Conservation (phyloP, 257 asterid genomes). For the Cynanchum wilfordii region DNA sequence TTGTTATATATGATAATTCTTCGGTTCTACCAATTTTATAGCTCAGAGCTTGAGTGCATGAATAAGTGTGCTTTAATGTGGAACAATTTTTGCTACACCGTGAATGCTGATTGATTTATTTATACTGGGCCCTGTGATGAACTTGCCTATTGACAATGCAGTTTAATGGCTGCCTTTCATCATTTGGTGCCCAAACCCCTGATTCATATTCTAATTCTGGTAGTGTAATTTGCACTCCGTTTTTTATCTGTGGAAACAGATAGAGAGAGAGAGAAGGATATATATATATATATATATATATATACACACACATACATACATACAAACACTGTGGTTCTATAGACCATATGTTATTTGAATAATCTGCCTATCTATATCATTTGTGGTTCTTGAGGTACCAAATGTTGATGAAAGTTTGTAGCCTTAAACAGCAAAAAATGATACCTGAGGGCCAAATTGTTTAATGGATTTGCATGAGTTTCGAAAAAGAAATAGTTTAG, state of each 20-base stretch:
- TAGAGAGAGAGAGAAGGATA: neutral
- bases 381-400: neutral
- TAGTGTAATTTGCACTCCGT: neutral
- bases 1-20: conserved; percentile 1
- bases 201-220: neutral
- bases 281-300: too few relatives aligned
- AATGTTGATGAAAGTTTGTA: neutral
- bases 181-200: conserved; percentile 2
- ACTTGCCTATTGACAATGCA: neutral
- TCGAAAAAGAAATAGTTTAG: too few relatives aligned
- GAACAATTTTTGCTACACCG: too few relatives aligned
- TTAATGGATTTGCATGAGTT: too few relatives aligned
- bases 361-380: neutral
- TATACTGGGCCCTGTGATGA: neutral
- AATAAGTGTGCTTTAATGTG: too few relatives aligned
- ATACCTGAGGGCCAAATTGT: neutral
- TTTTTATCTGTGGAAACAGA: too few relatives aligned
- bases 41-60: neutral
- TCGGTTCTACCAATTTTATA: neutral
- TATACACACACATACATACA: neutral
- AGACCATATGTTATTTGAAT: neutral
- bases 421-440: neutral
- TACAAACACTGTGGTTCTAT: neutral
- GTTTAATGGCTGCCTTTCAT: conserved; percentile 6
- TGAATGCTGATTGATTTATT: neutral